Evolutionary conservation across 2,329 filamentous ascomycete species (phyloP), one percentile per base, ranked within the genome.

Genomic region (Arachnomyces sp.): DNA sequence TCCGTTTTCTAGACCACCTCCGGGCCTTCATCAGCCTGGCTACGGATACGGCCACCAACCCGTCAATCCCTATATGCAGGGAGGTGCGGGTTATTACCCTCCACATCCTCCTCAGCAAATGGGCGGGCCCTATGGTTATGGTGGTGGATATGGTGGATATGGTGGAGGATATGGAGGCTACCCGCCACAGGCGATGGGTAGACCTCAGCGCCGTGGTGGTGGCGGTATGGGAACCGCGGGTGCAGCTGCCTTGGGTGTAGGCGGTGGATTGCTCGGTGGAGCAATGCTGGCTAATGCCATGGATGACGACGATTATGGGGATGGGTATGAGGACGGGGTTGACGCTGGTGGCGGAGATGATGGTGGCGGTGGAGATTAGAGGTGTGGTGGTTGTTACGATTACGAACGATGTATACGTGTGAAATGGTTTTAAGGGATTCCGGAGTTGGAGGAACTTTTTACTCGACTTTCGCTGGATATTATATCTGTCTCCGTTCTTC

Each of bases 261-360:
- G 87, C 50, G 88, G 83, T 47, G 88, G 88, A 61, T 56, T 95
- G 57, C 53, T 95, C 1, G 89, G 87, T 51, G 88, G 88, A 40
- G 75, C 78, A 46, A 46, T 94, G 53, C 62, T 94, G 25, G 81
- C 73, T 2, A 71, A 83, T 54, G 80, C 81, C 1, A 71, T 89
- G 37, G 66, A 84, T 41, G 76, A 84, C 49, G 65, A 82, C 44
- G 69, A 77, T 49, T 47, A 54, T 45, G 47, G 49, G 41, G 51
- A 36, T 38, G 50, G 54, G 2, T 52, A 54, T 44, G 46, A 59
- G 34, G 51, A 50, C 41, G 56, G 52, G 15, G 55, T 25, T 25
- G 21, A 25, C 9, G 21, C 21, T 9, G 21, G 21, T 25, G 21
- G 21, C 21, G 21, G 21, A 9, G 21, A 25, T 25, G 21, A 49